These are phyloP conservation scores for Massarina eburnea DNA, from an alignment of 2,329 filamentous ascomycete genomes.

Conservation along the genomic window DNA sequence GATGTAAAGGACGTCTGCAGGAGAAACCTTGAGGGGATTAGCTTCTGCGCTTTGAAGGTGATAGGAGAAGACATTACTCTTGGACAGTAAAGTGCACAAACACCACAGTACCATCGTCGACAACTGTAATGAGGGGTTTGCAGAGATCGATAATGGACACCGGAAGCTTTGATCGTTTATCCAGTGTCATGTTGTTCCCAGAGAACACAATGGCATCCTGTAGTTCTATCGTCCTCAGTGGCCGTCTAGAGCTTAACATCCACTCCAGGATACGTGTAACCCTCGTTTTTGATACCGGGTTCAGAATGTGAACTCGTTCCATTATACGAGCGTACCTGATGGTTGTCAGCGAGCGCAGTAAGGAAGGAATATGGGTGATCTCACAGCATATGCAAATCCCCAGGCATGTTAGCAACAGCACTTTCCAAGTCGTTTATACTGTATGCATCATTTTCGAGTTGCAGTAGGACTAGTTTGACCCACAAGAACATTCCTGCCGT, in stretches of 20 bases:
- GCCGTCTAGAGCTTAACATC: slow-evolving; percentile 10
- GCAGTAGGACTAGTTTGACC: background rate
- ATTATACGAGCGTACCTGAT: background rate
- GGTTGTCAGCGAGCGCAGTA: background rate
- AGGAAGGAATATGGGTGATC: background rate
- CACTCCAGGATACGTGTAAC: slow-evolving; percentile 13
- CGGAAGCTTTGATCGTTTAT: slow-evolving; percentile 4
- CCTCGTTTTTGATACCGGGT: background rate
- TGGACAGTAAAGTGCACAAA: slow-evolving; percentile 17
- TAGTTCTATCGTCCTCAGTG: slow-evolving; percentile 7
- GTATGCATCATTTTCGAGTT: background rate
- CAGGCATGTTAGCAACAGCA: slow-evolving; percentile 1
- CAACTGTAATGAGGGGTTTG: slow-evolving; percentile 19
- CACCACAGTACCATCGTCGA: slow-evolving; percentile 2
- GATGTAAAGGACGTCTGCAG: slow-evolving; percentile 1
- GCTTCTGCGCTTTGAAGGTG: background rate
- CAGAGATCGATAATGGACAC: slow-evolving; percentile 18
- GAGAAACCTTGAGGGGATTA: slow-evolving; percentile 2
- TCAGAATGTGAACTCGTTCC: background rate
- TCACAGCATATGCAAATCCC: background rate
- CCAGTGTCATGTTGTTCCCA: slow-evolving; percentile 3
- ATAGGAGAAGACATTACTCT: slow-evolving; percentile 3
- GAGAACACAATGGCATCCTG: slow-evolving; percentile 1
- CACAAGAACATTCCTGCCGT: background rate
- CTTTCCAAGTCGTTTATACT: background rate